Evolutionary conservation across 768 basidiomycete genomes (phyloP), one percentile per base, ranked within the genome.

Genomic region (Termitomyces sp.): DNA sequence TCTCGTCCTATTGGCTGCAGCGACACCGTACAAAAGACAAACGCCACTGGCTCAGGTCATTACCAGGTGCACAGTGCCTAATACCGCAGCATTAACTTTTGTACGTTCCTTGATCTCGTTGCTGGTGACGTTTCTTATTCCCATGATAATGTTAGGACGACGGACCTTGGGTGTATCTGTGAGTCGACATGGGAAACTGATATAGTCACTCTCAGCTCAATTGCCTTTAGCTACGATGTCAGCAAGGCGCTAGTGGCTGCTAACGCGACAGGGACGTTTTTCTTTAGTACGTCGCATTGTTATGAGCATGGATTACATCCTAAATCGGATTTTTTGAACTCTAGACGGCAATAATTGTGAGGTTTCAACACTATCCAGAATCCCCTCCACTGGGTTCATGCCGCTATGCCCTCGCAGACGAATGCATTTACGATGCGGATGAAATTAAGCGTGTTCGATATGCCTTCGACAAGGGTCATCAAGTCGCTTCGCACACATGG

Each of bases 401-500:
- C 7, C 5, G 11, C 9, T 7, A 11, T 39, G 12, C 16, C 43
- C 40, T 48, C 40, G 42, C 27, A 78, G 76, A 68, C 37, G 68
- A 53, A 12, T 78, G 77, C 56, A 77, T 77, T 25, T 78, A 77
- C 60, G 62, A 72, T 51, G 51, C 59, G 3, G 73, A 70, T 23
- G 57, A 61, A 34, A 64, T 67, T 8, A 62, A 68, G 16, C 67
- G 71, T 10, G 71, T 78, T 28, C 67, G 69, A 28, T 72, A 74
- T 52, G 73, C 72, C 14, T 74, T 70, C 55, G 61, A 64, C 42
- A 61, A 72, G 8, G 77, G 77, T 7, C 77, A 79, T 58, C 72
- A 76, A 62, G 64, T 79, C 48, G 74, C 65, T 0, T 78, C 76
- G 6, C 78, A 79, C 61, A 79, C 77, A 3, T 79, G 77, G 77